phyloP scores from a whole-genome alignment of 148 eudicot species.

The Rhododendron griersonianum region DNA sequence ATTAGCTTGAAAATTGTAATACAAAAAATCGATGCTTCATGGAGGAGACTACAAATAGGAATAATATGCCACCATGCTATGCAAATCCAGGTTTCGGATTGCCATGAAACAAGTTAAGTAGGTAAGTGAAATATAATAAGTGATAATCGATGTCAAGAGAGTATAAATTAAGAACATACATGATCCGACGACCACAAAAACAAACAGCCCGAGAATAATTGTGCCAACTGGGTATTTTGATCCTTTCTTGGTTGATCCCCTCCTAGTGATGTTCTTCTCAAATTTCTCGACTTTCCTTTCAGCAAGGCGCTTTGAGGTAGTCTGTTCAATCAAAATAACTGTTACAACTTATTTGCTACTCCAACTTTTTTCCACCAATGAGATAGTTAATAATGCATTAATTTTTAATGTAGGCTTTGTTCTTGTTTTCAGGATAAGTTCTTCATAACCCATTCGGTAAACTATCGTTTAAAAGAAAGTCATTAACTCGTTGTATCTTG shows the following conservation, averaged over 20 bases:
- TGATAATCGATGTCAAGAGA: neutral
- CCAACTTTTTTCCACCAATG: neutral
- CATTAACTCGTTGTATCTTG: neutral
- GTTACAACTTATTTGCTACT: neutral
- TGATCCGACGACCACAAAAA: slow-evolving; percentile 31
- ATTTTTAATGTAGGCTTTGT: neutral
- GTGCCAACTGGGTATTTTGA: slow-evolving; percentile 15
- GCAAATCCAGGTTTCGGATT: neutral
- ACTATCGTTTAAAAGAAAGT: neutral
- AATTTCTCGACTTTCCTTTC: slow-evolving; percentile 47
- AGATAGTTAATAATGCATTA: neutral
- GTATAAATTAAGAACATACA: slow-evolving; percentile 17
- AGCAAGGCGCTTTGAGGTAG: slow-evolving; percentile 45
- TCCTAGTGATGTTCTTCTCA: slow-evolving; percentile 45
- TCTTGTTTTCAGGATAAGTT: neutral
- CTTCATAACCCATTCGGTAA: neutral
- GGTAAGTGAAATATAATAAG: neutral
- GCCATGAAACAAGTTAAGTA: neutral
- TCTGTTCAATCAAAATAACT: slow-evolving; percentile 26
- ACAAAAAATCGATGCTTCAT: neutral
- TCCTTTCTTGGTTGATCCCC: slow-evolving; percentile 30
- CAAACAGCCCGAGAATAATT: slow-evolving; percentile 31
- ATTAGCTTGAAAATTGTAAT: neutral
- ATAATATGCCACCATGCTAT: neutral
- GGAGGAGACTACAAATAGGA: neutral